Evolutionary conservation across 148 eudicot genomes (phyloP), one percentile per base, ranked within the genome.

Genomic region (Silene conica): DNA sequence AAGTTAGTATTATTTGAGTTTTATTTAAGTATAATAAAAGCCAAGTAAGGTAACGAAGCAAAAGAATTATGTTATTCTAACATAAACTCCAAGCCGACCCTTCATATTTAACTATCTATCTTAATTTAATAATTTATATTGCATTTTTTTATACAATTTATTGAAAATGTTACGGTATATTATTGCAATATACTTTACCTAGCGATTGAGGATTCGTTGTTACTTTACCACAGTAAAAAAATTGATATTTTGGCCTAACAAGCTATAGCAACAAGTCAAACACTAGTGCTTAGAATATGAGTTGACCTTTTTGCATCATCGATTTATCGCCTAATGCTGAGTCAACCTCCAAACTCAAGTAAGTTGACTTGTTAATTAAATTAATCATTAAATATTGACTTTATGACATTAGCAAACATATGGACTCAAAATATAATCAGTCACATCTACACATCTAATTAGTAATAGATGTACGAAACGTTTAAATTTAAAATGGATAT

Each of bases 371-470:
- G 45, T 1, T 20, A 69, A 31, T 31, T 55, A 34, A 22, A 43
- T 11, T 52, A 80, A 80, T 80, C 45, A 80, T 80, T 75, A 26
- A 14, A 43, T 56, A 10, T 80, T 80, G 82, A 80, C 82, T 65
- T 25, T 20, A 61, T 75, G 72, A 74, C 72, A 67, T 63, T 65
- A 78, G 59, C 76, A 73, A 59, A 64, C 71, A 54, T 16, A 50
- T 77, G 41, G 28, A 62, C 16, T 11, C 9, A 26, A 15, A 65
- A 63, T 22, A 28, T 8, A 22, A 67, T 25, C 72, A 73, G 73
- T 78, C 81, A 78, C 81, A 74, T 80, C 75, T 52, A 50, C 55
- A 50, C 55, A 50, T 50, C 18, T 54, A 38, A 0, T 74, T 7
- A 50, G 14, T 52, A 5, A 54, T n/a, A 20, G 28, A 18, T 62